Evolutionary conservation across 768 basidiomycete species (phyloP).

Genomic region (Termitomyces sp.): DNA sequence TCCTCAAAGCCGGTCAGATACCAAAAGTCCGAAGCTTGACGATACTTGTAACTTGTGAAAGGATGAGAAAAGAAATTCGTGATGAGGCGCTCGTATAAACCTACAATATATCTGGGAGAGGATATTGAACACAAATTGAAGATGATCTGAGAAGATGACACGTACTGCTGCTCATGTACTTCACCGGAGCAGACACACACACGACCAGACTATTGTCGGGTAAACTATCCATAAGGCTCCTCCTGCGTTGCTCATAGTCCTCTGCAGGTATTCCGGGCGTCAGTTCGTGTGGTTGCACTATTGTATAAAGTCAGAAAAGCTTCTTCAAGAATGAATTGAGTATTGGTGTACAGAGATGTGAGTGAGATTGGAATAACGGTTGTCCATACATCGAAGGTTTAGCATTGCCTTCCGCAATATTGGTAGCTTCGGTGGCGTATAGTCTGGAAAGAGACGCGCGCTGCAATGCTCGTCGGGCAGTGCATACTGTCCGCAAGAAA

Average conservation of each 20-base stretch:
- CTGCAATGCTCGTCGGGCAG: conserved; percentile 13
- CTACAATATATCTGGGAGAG: conserved; percentile 65
- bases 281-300: conserved; percentile 62
- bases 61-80: neutral
- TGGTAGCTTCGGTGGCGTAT: conserved; percentile 20
- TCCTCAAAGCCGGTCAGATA: conserved; percentile 97
- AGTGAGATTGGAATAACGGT: conserved; percentile 73
- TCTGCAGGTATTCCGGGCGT: conserved; percentile 76
- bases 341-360: conserved; percentile 62
- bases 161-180: conserved; percentile 80
- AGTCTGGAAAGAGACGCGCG: conserved; percentile 2
- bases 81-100: conserved; percentile 21
- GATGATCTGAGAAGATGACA: neutral
- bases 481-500: conserved; percentile 9
- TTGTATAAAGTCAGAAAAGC: neutral
- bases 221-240: conserved; percentile 66
- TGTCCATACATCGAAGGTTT: conserved; percentile 84
- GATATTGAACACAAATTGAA: conserved; percentile 26
- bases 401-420: conserved; percentile 28
- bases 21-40: conserved; percentile 91
- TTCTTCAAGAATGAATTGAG: neutral
- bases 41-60: conserved; percentile 80
- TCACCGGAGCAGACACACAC: conserved; percentile 72
- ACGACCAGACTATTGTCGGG: conserved; percentile 75
- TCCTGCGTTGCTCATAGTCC: conserved; percentile 76